Base-by-base conservation (phyloP, 306 rosid species). In the Cucumis hystrix region DNA sequence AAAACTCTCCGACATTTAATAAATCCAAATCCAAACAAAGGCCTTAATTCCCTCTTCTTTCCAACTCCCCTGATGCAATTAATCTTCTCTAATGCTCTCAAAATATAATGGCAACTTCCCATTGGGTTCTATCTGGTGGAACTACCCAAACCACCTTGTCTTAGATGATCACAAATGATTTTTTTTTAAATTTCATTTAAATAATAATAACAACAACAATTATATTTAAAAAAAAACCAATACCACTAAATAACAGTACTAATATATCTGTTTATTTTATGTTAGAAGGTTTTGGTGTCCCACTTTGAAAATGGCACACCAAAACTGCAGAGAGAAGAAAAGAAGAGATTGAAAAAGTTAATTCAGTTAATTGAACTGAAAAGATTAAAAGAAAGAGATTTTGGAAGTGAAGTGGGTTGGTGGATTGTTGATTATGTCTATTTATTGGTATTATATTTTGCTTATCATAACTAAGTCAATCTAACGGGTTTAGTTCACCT, bases 401-500 rank as follows among this genome's bases (percentile, higher is more conserved):
- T 83, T 52, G 88, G 77, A 82, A 81, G 86, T 74, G 84, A 86
- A 85, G 91, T 87, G 85, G 83, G 87, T 90, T 80, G 89, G 98
- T 91, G 98, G 51, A 66, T 39, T 81, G 91, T 89, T 43, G 77
- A 7, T 11, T 59, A 8, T 17, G 43, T 66, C 11, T 0, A 17
- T 1, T 16, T 47, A 47, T 28, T 17, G 7, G 1, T 60, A 60
- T 10, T 25, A 25, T 60, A 8, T 64, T 41, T 56, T 6, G 52
- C 9, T 17, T 7, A 1, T 10, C 47, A 57, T 82, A 84, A 54
- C 35, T 28, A 74, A 74, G 51, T 40, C 64, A 37, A 52, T 62
- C 14, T 8, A 52, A 83, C 79, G 49, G 97, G 92, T 90, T 94
- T 90, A 77, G 98, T 90, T 90, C 85, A 94, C 96, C 97, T 71